Percentiles rank a stretch among this genome's conserved stretches.
Conservation (phyloP, 2,329 filamentous ascomycete genomes). For the Fusarium drepaniforme region DNA sequence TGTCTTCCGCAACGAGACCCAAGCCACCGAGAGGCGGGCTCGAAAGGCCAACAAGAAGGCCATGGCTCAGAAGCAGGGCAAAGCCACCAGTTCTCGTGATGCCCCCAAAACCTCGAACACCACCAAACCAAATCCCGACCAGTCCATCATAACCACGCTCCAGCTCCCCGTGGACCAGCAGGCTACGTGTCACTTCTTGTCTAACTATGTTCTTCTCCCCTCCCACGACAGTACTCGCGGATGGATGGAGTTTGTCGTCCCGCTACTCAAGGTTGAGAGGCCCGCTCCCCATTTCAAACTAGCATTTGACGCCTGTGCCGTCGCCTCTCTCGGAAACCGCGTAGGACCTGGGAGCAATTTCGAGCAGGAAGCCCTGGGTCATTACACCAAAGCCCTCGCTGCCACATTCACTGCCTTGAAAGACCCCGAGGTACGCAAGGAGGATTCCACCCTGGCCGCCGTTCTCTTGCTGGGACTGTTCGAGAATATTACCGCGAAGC, state of each 20-base stretch:
- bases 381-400: conserved; percentile 67
- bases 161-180: conserved; percentile 64
- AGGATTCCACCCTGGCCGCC: conserved; percentile 70
- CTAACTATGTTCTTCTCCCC: conserved; percentile 70
- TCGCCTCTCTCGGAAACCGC: conserved; percentile 69
- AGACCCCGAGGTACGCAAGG: conserved; percentile 60
- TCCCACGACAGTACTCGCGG: conserved; percentile 63
- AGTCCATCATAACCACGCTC: conserved; percentile 49
- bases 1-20: conserved; percentile 79
- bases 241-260: conserved; percentile 70
- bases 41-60: conserved; percentile 67
- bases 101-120: conserved; percentile 23
- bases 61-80: conserved; percentile 51
- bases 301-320: conserved; percentile 70
- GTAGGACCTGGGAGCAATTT: conserved; percentile 50
- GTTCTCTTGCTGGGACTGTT: conserved; percentile 72
- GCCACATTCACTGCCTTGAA: conserved; percentile 65
- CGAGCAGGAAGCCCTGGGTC: conserved; percentile 57
- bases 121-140: conserved; percentile 33
- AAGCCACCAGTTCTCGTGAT: conserved; percentile 29
- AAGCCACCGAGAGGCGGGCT: conserved; percentile 73
- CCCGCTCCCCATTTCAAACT: conserved; percentile 62
- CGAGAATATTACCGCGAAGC: conserved; percentile 69
- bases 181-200: conserved; percentile 70
- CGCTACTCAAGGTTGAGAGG: conserved; percentile 62